Conservation (phyloP, 768 basidiomycete species). For the Pisolithus sp. region DNA sequence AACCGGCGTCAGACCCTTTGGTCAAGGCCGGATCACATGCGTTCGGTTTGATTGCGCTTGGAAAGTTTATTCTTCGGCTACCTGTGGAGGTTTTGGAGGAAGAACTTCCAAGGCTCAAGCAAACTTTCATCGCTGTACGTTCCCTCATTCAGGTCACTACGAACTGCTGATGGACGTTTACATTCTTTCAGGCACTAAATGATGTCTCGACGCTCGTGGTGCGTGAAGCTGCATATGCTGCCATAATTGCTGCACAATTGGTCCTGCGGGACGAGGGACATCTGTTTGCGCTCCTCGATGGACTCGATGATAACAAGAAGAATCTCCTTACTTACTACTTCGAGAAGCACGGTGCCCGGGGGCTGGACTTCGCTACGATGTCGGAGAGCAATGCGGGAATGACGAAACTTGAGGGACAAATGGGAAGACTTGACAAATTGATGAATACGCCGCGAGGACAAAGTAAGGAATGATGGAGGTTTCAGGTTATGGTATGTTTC, state of each 20-base stretch:
- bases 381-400: constrained; percentile 39
- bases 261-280: constrained; percentile 80
- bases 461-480: constrained; percentile 5
- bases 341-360: constrained; percentile 78
- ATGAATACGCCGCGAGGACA: constrained; percentile 60
- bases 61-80: constrained; percentile 74
- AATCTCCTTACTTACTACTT: constrained; percentile 85
- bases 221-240: constrained; percentile 76
- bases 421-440: constrained; percentile 71
- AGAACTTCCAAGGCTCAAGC: constrained; percentile 71
- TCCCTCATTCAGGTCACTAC: not conserved
- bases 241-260: constrained; percentile 79
- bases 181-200: constrained; percentile 51
- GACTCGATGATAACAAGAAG: constrained; percentile 85
- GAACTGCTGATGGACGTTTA: constrained; percentile 2
- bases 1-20: constrained; percentile 44
- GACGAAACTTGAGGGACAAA: constrained; percentile 72
- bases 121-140: constrained; percentile 63
- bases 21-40: constrained; percentile 65
- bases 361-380: constrained; percentile 29
- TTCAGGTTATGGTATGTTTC: not conserved
- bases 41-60: constrained; percentile 78
- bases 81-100: constrained; percentile 84
- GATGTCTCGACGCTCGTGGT: constrained; percentile 69
- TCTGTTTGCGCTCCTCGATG: constrained; percentile 73